These are phyloP conservation scores for Plasmopara viticola DNA, from an alignment of 352 stramenopile species.

Conservation along the genomic window DNA sequence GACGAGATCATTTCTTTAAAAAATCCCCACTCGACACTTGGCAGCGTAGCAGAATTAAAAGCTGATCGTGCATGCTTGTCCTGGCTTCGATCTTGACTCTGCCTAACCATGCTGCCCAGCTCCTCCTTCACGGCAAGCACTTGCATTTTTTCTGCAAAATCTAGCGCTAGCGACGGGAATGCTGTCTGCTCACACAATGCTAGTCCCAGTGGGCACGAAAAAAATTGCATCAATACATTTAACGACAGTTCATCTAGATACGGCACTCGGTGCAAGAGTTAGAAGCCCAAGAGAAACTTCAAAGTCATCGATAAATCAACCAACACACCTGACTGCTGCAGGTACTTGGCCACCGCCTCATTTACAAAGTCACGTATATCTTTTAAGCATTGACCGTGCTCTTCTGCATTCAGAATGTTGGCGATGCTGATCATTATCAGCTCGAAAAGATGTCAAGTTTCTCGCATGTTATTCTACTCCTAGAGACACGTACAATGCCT, in stretches of 20 bases:
- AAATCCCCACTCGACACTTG: neutral
- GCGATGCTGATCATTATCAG: conserved; percentile 31
- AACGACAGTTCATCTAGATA: conserved; percentile 30
- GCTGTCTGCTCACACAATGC: conserved; percentile 61
- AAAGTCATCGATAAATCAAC: neutral
- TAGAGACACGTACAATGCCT: conserved; percentile 39
- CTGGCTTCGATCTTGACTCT: neutral
- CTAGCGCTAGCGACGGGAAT: conserved; percentile 60
- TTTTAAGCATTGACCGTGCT: conserved; percentile 31
- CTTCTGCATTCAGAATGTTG: conserved; percentile 33
- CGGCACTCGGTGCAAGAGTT: neutral
- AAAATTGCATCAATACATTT: conserved; percentile 43
- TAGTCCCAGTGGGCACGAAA: conserved; percentile 32
- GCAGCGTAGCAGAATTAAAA: no score
- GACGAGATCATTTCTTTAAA: conserved; percentile 27
- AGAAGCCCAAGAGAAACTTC: no score
- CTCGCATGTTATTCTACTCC: neutral
- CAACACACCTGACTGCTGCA: conserved; percentile 26
- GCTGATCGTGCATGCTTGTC: neutral
- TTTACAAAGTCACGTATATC: conserved; percentile 42
- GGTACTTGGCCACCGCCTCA: conserved; percentile 33
- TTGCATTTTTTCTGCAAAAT: conserved; percentile 55
- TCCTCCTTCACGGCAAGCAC: conserved; percentile 43
- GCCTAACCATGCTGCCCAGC: conserved; percentile 21
- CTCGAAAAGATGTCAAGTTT: neutral